These are phyloP conservation scores for Diplodia seriata DNA, from an alignment of 2,329 filamentous ascomycete species.

Conservation along the genomic window DNA sequence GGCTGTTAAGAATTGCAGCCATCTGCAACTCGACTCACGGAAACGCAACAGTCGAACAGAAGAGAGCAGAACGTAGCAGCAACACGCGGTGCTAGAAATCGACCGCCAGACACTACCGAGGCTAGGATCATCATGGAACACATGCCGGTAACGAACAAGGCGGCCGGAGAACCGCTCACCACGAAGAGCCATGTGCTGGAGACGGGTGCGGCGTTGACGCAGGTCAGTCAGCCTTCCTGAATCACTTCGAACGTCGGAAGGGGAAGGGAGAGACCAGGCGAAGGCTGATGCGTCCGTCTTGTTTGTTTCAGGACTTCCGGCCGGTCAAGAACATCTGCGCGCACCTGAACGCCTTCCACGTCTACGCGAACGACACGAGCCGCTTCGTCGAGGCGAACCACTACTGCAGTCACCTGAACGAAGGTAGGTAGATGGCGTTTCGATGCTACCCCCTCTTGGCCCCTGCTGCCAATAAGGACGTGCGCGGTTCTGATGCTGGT, in stretches of 20 bases:
- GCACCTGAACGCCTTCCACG: conserved; percentile 86
- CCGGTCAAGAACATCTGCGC: conserved; percentile 79
- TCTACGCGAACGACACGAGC: conserved; percentile 74
- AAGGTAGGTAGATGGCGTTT: conserved; percentile 49
- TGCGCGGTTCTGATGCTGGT: background rate
- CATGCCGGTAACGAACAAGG: conserved; percentile 50
- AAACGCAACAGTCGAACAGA: background rate
- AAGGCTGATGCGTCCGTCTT: conserved; percentile 11
- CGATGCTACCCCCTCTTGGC: background rate
- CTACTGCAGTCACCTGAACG: conserved; percentile 80
- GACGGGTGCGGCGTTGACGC: conserved; percentile 65
- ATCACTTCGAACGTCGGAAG: conserved; percentile 20
- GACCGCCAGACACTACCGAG: background rate
- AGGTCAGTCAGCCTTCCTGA: conserved; percentile 51
- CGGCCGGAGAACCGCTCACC: conserved; percentile 60
- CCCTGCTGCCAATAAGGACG: background rate
- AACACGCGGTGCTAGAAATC: background rate
- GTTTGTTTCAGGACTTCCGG: conserved; percentile 63
- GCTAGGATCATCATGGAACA: conserved; percentile 36
- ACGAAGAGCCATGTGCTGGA: conserved; percentile 66
- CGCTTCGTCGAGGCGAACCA: conserved; percentile 80
- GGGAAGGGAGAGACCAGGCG: background rate
- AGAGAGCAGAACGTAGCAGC: background rate
- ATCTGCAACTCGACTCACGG: background rate
- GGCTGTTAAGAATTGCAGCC: background rate